Evolutionary conservation across 2,329 filamentous ascomycete genomes (phyloP).

Genomic region (Arthrinium puccinioides): DNA sequence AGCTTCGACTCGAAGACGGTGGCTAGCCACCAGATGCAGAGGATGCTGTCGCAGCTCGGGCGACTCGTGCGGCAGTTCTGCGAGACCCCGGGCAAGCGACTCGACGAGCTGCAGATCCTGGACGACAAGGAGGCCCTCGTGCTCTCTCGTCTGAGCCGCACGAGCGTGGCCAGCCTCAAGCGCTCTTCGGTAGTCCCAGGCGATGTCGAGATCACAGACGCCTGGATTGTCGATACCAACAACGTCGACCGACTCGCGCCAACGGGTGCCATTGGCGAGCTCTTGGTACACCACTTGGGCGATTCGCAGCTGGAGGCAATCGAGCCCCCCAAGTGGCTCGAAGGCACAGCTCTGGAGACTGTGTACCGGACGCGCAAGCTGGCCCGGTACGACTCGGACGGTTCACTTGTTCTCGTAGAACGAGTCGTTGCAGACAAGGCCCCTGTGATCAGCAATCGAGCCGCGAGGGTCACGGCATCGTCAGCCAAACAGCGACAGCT

Average conservation of each 20-base stretch:
- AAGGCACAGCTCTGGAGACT: conserved; percentile 11
- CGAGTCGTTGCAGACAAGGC: conserved; percentile 8
- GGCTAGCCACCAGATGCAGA: conserved; percentile 40
- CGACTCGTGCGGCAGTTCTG: conserved; percentile 43
- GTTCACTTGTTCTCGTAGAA: conserved; percentile 21
- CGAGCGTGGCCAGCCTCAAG: conserved; percentile 12
- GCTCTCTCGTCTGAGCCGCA: conserved; percentile 21
- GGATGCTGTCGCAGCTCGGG: conserved; percentile 44
- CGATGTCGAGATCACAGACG: conserved; percentile 17
- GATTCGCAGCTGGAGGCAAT: neutral
- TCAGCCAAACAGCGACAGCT: conserved; percentile 36
- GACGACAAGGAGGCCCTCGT: conserved; percentile 25
- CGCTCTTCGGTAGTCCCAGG: conserved; percentile 10
- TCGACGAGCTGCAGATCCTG: conserved; percentile 27
- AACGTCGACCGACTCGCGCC: conserved; percentile 29
- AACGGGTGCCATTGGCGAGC: conserved; percentile 34
- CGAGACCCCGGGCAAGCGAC: conserved; percentile 20
- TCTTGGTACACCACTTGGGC: conserved; percentile 27
- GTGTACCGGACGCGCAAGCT: conserved; percentile 34
- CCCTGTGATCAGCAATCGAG: conserved; percentile 7
- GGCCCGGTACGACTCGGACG: conserved; percentile 27
- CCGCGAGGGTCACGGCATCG: conserved; percentile 27
- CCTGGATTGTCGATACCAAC: conserved; percentile 32
- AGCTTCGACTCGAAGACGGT: conserved; percentile 60
- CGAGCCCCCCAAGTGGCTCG: conserved; percentile 20